Base-by-base conservation (phyloP, 106 monocot species). In the Posidonia australis region DNA sequence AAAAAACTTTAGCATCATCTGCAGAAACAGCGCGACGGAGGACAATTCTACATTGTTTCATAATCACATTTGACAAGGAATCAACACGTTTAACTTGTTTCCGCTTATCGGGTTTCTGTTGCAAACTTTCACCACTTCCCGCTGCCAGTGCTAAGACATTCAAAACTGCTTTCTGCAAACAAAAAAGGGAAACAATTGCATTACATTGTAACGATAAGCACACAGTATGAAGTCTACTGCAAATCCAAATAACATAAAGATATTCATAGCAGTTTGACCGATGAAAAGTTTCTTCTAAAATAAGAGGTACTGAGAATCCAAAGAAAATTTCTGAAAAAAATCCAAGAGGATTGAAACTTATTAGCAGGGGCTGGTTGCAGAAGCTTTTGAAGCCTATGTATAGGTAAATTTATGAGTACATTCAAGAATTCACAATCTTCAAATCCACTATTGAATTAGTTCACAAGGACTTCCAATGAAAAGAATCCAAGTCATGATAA, bases 1-100 rank as follows among this genome's bases (percentile, higher is more conserved):
- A 84, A 52, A 98, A 98, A 64, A 72, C 77, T 72, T 98, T 91
- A 13, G 61, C 80, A 78, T 98, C 85, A 75, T 91, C 98, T 65
- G 79, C 74, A 57, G 78, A 76, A 65, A 72, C 68, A 63, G 87
- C 60, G 62, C 49, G 62, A 17, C 98, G 91, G 58, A 98, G 72
- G 17, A 81, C 78, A 65, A 79, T 71, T 25, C 83, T 91, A 32
- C 98, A 98, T 76, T 77, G 87, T 77, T 83, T 87, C 87, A 91
- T 91, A 68, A 98, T 77, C 14, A 72, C 58, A 70, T 91, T 91
- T 29, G 91, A 80, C 26, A 81, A n/a, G 54, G 85, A 83, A 64
- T 83, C 51, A 72, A 49, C 25, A 9, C 13, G 72, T 75, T 60
- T 80, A 41, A 46, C 72, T 72, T 76, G 88, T 31, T 23, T 67